Evolutionary conservation across 805 yeast species (phyloP), one percentile per base, ranked within the genome.

Genomic region (Yamadazyma phyllophila): DNA sequence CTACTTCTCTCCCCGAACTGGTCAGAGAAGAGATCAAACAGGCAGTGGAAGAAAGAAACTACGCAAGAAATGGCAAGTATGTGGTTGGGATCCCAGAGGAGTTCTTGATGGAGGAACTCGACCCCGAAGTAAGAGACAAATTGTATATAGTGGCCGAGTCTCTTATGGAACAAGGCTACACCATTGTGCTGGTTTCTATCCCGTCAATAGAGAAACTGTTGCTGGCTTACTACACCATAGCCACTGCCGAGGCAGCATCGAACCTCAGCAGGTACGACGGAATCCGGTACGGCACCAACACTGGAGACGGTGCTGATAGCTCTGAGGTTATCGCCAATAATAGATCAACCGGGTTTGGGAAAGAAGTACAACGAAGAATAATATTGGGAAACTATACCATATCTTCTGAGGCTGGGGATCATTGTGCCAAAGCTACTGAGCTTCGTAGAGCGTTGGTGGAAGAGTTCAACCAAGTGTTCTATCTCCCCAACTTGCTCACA

Each of bases 161-260:
- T 10, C 62, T 94, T 4, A 61, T 68, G 29, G 59, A 65, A 0
- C 44, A 56, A 29, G 85, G 88, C 12, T 74, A 80, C 51, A 75
- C 73, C 8, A 63, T 94, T 1, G 68, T 71, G 13, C 74, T 82
- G 0, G 80, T 94, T 1, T 82, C 94, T 0, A 60, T 92, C 0
- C 96, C 96, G 5, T 69, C 85, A 0, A 66, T 90, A 8, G 76
- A 76, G 47, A 66, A 74, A 44, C 76, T 91, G 20, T 65, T 94
- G 13, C 90, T 95, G 24, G 79, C 89, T 0, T 94, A 94, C 63
- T 92, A 87, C 60, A 86, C 96, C 0, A 55, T 95, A 31, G 91
- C 94, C 1, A 86, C 97, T 0, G 86, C 97, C 0, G 99, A 94
- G 59, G 98, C 97, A 0, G 83, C 95, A 0, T 92, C 98, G 0